Conservation (phyloP, 192 early-diverging fungal species). For the Backusella tarrabulga region DNA sequence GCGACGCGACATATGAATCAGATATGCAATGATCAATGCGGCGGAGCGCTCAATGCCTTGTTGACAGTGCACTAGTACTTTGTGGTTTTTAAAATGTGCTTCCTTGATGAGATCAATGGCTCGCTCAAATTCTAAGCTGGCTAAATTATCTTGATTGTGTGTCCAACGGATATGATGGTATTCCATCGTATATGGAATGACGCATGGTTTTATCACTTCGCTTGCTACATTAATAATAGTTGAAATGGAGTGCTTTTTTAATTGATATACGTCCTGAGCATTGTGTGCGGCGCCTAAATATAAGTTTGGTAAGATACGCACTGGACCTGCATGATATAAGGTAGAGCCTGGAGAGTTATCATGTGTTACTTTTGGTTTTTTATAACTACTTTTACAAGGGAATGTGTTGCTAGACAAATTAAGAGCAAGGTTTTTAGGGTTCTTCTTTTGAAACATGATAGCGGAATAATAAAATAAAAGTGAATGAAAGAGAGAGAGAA, state of each 20-base stretch:
- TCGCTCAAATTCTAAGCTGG: slow-evolving; percentile 48
- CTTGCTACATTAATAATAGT: slow-evolving; percentile 70
- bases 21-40: slow-evolving; percentile 81
- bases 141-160: slow-evolving; percentile 68
- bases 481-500: background rate
- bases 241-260: slow-evolving; percentile 33
- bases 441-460: background rate
- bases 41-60: slow-evolving; percentile 86
- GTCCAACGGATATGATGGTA: slow-evolving; percentile 68
- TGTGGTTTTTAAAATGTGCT: slow-evolving; percentile 35
- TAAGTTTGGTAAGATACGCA: slow-evolving; percentile 58
- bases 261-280: slow-evolving; percentile 42
- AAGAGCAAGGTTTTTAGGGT: slow-evolving; percentile 12
- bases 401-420: background rate
- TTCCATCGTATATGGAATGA: slow-evolving; percentile 32
- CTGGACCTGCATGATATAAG: slow-evolving; percentile 43
- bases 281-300: slow-evolving; percentile 66
- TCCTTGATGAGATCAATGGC: slow-evolving; percentile 47
- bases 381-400: background rate
- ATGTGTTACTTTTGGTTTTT: slow-evolving; percentile 2
- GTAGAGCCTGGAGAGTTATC: background rate
- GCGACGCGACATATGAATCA: slow-evolving; percentile 58
- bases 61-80: slow-evolving; percentile 83
- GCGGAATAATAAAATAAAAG: background rate
- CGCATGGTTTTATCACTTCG: slow-evolving; percentile 47